These are phyloP conservation scores for Plasmodium gallinaceum DNA, from an alignment of 169 alveolate species.

Conservation along the genomic window DNA sequence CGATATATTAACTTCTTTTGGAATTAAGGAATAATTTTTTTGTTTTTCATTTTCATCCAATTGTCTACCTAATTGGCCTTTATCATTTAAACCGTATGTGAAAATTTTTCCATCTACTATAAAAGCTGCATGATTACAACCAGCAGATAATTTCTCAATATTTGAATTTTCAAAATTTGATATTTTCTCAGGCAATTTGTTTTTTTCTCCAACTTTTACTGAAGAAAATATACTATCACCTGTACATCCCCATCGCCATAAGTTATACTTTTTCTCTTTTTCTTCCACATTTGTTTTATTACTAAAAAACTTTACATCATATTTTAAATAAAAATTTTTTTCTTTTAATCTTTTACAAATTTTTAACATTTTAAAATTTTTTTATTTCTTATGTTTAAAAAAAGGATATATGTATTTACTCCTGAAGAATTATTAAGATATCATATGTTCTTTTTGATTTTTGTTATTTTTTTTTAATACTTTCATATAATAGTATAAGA, in stretches of 20 bases:
- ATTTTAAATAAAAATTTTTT: conserved; percentile 9
- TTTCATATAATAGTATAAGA: too few relatives aligned
- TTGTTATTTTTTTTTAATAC: too few relatives aligned
- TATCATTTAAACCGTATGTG: conserved; percentile 70
- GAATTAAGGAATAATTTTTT: conserved; percentile 33
- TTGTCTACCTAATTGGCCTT: conserved; percentile 58
- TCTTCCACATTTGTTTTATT: conserved; percentile 33
- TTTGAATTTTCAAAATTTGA: conserved; percentile 53
- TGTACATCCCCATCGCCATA: conserved; percentile 75
- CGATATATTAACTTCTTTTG: conserved; percentile 74
- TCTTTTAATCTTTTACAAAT: conserved; percentile 16
- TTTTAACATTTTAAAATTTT: conserved; percentile 9
- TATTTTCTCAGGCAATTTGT: conserved; percentile 40
- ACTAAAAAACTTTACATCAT: conserved; percentile 21
- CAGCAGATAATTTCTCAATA: conserved; percentile 60
- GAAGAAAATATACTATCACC: conserved; percentile 71
- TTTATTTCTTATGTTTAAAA: too few relatives aligned
- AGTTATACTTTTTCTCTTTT: conserved; percentile 34
- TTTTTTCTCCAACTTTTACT: conserved; percentile 57
- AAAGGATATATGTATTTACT: too few relatives aligned
- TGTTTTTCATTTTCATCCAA: conserved; percentile 23
- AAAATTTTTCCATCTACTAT: conserved; percentile 58
- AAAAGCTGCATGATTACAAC: conserved; percentile 64
- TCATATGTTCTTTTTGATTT: too few relatives aligned
- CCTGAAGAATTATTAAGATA: too few relatives aligned